Evolutionary conservation across 2,329 filamentous ascomycete genomes (phyloP).

Genomic region (Aschersonia sp.): DNA sequence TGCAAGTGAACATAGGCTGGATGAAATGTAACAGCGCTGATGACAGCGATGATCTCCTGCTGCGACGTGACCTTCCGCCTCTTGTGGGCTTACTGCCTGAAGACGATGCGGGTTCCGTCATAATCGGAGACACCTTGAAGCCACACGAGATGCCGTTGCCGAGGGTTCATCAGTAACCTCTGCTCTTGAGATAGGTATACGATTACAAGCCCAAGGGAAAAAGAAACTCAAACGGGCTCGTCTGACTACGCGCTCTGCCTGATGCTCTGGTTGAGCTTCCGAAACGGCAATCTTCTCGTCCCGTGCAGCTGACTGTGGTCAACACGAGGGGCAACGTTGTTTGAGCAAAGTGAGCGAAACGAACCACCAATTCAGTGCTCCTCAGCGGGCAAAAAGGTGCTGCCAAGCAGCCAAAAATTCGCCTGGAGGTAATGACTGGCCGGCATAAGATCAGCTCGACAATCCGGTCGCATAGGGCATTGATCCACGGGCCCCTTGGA

Average conservation of each 20-base stretch:
- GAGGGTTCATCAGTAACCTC: too few relatives aligned
- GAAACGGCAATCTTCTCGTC: background rate
- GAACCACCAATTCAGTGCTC: too few relatives aligned
- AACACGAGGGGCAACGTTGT: background rate
- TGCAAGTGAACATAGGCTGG: background rate
- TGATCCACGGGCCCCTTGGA: constrained; percentile 12
- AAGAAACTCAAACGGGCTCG: background rate
- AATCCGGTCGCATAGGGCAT: constrained; percentile 28
- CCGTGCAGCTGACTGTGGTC: background rate
- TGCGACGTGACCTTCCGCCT: too few relatives aligned
- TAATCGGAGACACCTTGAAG: too few relatives aligned
- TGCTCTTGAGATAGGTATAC: too few relatives aligned
- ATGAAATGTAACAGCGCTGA: background rate
- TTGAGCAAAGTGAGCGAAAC: background rate
- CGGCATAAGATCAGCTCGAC: constrained; percentile 24
- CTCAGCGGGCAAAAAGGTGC: background rate
- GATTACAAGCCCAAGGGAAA: too few relatives aligned
- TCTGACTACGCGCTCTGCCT: background rate
- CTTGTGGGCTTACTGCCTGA: too few relatives aligned
- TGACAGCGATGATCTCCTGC: background rate
- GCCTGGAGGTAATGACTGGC: constrained; percentile 1
- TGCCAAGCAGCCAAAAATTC: background rate
- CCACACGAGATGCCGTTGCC: too few relatives aligned
- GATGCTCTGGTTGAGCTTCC: background rate
- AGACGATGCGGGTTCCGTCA: too few relatives aligned